phyloP scores from a whole-genome alignment of 192 early-diverging fungal species.

The Lunasporangiospora selenospora region DNA sequence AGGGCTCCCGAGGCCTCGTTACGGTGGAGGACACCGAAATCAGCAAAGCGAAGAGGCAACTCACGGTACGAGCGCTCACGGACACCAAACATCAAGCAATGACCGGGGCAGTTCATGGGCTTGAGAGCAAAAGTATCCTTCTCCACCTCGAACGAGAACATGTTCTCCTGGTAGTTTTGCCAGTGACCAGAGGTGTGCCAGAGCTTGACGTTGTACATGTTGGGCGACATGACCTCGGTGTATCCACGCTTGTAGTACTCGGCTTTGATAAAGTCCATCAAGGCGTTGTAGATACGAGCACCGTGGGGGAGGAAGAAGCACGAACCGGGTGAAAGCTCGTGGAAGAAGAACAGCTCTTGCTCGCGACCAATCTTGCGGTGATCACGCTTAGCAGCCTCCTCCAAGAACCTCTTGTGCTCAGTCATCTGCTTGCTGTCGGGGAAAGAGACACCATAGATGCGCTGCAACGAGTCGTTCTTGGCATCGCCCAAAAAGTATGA shows the following conservation, averaged over 20 bases:
- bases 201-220: slow-evolving; percentile 98
- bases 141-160: slow-evolving; percentile 95
- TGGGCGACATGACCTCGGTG: slow-evolving; percentile 96
- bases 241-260: slow-evolving; percentile 95
- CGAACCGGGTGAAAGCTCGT: slow-evolving; percentile 92
- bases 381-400: slow-evolving; percentile 95
- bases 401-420: slow-evolving; percentile 94
- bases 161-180: slow-evolving; percentile 96
- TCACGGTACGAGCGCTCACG: slow-evolving; percentile 96
- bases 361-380: slow-evolving; percentile 97
- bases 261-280: slow-evolving; percentile 88
- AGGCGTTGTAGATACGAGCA: slow-evolving; percentile 93
- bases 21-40: slow-evolving; percentile 98
- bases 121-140: slow-evolving; percentile 98
- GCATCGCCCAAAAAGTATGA: slow-evolving; percentile 98
- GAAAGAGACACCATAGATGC: slow-evolving; percentile 99
- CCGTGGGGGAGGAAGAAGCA: slow-evolving; percentile 97
- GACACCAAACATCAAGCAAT: slow-evolving; percentile 95
- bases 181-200: slow-evolving; percentile 98
- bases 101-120: slow-evolving; percentile 99
- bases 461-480: slow-evolving; percentile 97
- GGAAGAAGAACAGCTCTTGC: slow-evolving; percentile 99
- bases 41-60: slow-evolving; percentile 92
- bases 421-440: slow-evolving; percentile 98
- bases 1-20: slow-evolving; percentile 95